These are phyloP conservation scores for Tausonia pullulans DNA, from an alignment of 1,284 basidiomycete species.

Conservation along the genomic window DNA sequence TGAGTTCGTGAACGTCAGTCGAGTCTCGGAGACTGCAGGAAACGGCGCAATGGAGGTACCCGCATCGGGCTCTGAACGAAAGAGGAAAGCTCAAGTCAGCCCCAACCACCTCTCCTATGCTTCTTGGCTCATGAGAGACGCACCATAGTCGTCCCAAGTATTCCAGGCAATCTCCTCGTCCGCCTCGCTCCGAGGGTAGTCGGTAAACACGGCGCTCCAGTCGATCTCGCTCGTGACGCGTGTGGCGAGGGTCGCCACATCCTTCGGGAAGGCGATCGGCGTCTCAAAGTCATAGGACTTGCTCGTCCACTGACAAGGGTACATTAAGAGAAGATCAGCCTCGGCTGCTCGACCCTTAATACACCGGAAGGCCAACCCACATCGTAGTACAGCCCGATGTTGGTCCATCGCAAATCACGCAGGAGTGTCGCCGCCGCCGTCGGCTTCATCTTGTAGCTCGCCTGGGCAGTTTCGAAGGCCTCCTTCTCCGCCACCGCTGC, in stretches of 20 bases:
- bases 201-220: slow-evolving; percentile 55
- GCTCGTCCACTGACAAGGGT: slow-evolving; percentile 60
- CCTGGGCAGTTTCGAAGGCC: too few relatives aligned
- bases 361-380: slow-evolving; percentile 23
- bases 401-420: slow-evolving; percentile 72
- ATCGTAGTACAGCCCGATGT: slow-evolving; percentile 76
- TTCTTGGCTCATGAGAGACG: too few relatives aligned
- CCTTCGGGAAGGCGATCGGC: slow-evolving; percentile 49
- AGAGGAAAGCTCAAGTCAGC: neutral
- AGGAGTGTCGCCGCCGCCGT: slow-evolving; percentile 49
- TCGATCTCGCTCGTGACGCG: slow-evolving; percentile 49
- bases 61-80: slow-evolving; percentile 67
- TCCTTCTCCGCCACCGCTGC: slow-evolving; percentile 46
- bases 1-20: too few relatives aligned
- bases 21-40: too few relatives aligned
- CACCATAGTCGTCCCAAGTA: slow-evolving; percentile 66
- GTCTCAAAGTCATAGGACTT: slow-evolving; percentile 79
- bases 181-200: slow-evolving; percentile 27
- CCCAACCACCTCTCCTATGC: too few relatives aligned
- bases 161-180: slow-evolving; percentile 48
- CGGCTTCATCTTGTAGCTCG: slow-evolving; percentile 44
- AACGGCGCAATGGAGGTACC: too few relatives aligned
- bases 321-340: neutral
- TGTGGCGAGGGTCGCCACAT: slow-evolving; percentile 50
- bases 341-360: too few relatives aligned